phyloP scores from a whole-genome alignment of 352 stramenopile species.

The Globisporangium echinulatum region DNA sequence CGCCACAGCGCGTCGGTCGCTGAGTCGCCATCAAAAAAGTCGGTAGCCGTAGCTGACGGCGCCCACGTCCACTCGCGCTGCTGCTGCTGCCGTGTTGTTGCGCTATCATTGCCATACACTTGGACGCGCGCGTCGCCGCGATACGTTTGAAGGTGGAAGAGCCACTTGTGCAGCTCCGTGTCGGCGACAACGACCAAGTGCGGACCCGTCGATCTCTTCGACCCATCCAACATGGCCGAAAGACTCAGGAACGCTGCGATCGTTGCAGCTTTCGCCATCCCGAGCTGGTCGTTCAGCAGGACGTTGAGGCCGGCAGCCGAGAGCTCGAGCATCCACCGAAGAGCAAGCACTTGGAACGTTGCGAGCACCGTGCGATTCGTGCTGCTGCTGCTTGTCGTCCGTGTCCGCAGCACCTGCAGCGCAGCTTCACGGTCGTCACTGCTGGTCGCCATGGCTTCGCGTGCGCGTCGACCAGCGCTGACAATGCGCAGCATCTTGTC shows the following conservation, averaged over 20 bases:
- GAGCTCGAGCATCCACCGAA: slow-evolving; percentile 80
- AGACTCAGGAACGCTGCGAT: slow-evolving; percentile 70
- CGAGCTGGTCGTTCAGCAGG: slow-evolving; percentile 81
- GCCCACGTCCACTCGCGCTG: slow-evolving; percentile 48
- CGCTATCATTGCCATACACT: slow-evolving; percentile 36
- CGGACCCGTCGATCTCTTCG: slow-evolving; percentile 19
- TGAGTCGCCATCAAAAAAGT: slow-evolving; percentile 14
- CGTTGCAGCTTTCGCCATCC: slow-evolving; percentile 79
- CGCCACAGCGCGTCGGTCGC: slow-evolving; percentile 39
- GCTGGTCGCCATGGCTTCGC: slow-evolving; percentile 27
- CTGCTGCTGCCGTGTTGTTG: slow-evolving; percentile 29
- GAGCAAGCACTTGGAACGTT: slow-evolving; percentile 66
- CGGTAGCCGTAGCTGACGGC: background rate
- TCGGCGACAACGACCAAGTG: slow-evolving; percentile 76
- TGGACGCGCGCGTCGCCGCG: slow-evolving; percentile 48
- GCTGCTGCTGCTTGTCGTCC: slow-evolving; percentile 2
- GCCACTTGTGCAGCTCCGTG: slow-evolving; percentile 79
- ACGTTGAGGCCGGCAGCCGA: slow-evolving; percentile 58
- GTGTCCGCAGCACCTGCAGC: slow-evolving; percentile 14
- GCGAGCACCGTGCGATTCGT: slow-evolving; percentile 39
- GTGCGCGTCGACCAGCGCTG: slow-evolving; percentile 32
- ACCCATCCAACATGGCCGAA: background rate
- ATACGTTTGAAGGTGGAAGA: slow-evolving; percentile 56
- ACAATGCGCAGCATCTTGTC: slow-evolving; percentile 38
- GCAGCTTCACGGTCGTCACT: slow-evolving; percentile 1